These are phyloP conservation scores for Sutorius australiensis DNA, from an alignment of 768 basidiomycete genomes.

Conservation along the genomic window DNA sequence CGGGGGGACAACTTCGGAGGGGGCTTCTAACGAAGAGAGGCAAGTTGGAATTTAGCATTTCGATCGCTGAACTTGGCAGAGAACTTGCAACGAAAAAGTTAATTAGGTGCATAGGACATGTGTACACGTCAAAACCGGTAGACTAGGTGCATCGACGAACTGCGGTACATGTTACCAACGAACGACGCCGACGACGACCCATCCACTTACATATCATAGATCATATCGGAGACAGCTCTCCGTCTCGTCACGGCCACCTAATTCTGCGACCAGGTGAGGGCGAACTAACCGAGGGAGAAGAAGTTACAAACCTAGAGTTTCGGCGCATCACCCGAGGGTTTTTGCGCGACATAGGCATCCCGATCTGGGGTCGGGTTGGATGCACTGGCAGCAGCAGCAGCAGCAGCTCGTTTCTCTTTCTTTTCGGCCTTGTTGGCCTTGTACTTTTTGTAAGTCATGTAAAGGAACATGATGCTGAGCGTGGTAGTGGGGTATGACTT, in stretches of 20 bases:
- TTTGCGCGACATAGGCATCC: not conserved
- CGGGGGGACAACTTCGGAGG: not conserved
- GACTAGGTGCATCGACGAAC: not conserved
- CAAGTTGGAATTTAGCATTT: slow-evolving; percentile 17
- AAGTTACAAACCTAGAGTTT: slow-evolving; percentile 10
- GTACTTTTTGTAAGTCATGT: slow-evolving; percentile 24
- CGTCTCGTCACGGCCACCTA: not conserved
- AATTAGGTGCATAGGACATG: not conserved
- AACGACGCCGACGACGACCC: not conserved
- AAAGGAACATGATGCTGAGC: slow-evolving; percentile 9
- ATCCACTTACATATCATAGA: slow-evolving; percentile 8
- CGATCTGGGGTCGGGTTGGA: not conserved
- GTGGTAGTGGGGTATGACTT: not conserved
- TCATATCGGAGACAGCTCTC: not conserved
- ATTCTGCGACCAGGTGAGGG: not conserved
- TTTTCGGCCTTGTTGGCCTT: slow-evolving; percentile 21
- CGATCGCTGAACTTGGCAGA: slow-evolving; percentile 12
- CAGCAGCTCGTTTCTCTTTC: slow-evolving; percentile 7
- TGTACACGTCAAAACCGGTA: not conserved
- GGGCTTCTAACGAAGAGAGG: slow-evolving; percentile 1
- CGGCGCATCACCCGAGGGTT: not conserved
- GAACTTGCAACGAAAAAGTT: slow-evolving; percentile 11
- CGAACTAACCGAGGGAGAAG: not conserved
- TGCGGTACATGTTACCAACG: slow-evolving; percentile 9
- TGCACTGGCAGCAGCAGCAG: not conserved